Percentiles rank a stretch among this genome's conserved stretches.
These are phyloP conservation scores for Taphrina confusa DNA, from an alignment of 1,139 yeast genomes.

Conservation along the genomic window DNA sequence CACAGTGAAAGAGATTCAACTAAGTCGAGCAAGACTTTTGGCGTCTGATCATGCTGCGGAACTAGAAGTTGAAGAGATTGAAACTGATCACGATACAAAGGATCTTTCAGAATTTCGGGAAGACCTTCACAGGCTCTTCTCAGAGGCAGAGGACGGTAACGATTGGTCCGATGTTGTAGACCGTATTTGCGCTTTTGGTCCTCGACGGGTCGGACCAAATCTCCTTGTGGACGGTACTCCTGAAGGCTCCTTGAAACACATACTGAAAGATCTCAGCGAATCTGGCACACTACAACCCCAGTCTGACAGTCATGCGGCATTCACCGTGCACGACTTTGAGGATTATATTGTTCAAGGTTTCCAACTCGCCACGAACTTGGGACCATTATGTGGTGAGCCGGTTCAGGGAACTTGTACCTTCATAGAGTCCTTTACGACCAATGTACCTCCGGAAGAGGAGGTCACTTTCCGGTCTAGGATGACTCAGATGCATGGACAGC, in stretches of 20 bases:
- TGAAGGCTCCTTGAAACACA: slow-evolving; percentile 47
- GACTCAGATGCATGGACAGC: slow-evolving; percentile 56
- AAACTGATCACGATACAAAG: slow-evolving; percentile 2
- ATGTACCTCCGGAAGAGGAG: slow-evolving; percentile 35
- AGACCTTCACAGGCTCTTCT: neutral
- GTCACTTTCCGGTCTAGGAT: slow-evolving; percentile 42
- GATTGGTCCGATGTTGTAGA: slow-evolving; percentile 43
- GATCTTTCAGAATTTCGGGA: slow-evolving; percentile 2
- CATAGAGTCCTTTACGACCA: slow-evolving; percentile 48
- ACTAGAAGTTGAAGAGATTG: slow-evolving; percentile 25
- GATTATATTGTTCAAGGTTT: slow-evolving; percentile 78
- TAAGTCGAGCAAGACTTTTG: slow-evolving; percentile 31
- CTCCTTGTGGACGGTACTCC: slow-evolving; percentile 61
- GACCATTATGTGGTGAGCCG: slow-evolving; percentile 87
- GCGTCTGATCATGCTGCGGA: slow-evolving; percentile 36
- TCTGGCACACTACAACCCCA: slow-evolving; percentile 40
- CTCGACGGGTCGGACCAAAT: slow-evolving; percentile 75
- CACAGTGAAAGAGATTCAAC: slow-evolving; percentile 46
- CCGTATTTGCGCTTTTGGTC: slow-evolving; percentile 70
- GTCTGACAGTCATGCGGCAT: slow-evolving; percentile 22
- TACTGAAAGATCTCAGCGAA: slow-evolving; percentile 39
- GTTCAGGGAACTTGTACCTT: slow-evolving; percentile 75
- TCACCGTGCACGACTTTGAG: slow-evolving; percentile 49
- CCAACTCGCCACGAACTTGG: slow-evolving; percentile 76
- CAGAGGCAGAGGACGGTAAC: slow-evolving; percentile 26